Conservation (phyloP, 192 early-diverging fungal species). For the Coemansia reversa region DNA sequence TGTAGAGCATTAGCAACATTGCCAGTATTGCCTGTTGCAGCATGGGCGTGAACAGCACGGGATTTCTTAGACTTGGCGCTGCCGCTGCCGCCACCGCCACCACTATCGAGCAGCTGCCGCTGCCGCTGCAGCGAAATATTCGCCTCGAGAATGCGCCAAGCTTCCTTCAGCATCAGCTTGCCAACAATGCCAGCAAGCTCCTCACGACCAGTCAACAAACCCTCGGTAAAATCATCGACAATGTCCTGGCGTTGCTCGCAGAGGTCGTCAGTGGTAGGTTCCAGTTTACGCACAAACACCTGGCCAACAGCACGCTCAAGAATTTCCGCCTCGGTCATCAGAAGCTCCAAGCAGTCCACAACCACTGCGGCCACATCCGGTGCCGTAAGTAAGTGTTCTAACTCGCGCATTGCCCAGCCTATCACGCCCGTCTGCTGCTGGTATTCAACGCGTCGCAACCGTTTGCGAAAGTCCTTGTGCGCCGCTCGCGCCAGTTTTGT, state of each 20-base stretch:
- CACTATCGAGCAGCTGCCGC: constrained; percentile 33
- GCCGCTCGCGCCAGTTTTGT: constrained; percentile 59
- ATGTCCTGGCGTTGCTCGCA: constrained; percentile 59
- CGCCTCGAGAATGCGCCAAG: constrained; percentile 64
- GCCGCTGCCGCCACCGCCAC: constrained; percentile 11
- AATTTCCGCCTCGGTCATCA: constrained; percentile 76
- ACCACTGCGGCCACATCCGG: constrained; percentile 59
- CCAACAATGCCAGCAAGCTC: constrained; percentile 72
- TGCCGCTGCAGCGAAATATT: constrained; percentile 57
- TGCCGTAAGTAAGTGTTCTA: constrained; percentile 58
- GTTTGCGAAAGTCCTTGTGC: constrained; percentile 70
- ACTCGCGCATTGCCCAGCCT: constrained; percentile 60
- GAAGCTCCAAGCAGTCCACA: constrained; percentile 61
- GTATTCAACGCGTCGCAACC: constrained; percentile 63
- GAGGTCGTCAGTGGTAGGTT: constrained; percentile 53
- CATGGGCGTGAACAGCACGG: neutral
- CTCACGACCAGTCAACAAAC: constrained; percentile 65
- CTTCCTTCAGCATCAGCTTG: constrained; percentile 73
- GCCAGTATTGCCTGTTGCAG: neutral
- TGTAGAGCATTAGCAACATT: neutral
- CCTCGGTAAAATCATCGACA: constrained; percentile 68
- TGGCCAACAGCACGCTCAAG: constrained; percentile 62
- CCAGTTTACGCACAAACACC: constrained; percentile 61
- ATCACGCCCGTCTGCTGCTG: constrained; percentile 59
- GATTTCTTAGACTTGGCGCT: neutral